Evolutionary conservation across 1,284 basidiomycete genomes (phyloP).

Genomic region (Filobasidium uniguttulatum): DNA sequence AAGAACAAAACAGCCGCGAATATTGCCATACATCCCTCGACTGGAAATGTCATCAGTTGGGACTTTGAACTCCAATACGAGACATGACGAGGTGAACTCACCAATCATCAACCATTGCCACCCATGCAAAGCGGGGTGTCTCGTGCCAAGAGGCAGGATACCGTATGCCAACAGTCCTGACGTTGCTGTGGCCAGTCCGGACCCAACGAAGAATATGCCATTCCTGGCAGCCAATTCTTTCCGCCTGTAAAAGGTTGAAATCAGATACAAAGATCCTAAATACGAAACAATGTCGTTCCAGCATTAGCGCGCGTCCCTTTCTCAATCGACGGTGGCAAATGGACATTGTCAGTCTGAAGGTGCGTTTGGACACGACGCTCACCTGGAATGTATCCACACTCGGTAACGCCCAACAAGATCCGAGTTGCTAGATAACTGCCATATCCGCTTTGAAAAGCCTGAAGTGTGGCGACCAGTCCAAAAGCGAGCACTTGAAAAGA

Average conservation of each 20-base stretch:
- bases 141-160: slow-evolving; percentile 9
- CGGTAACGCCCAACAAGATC: slow-evolving; percentile 18
- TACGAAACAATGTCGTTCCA: background rate
- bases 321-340: too few relatives aligned
- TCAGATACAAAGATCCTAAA: slow-evolving; percentile 13
- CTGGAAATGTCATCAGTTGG: background rate
- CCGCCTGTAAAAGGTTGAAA: slow-evolving; percentile 19
- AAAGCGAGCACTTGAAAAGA: slow-evolving; percentile 22
- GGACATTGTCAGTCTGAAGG: background rate
- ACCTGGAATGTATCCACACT: slow-evolving; percentile 14
- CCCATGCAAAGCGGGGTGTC: background rate
- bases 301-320: too few relatives aligned
- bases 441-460: slow-evolving; percentile 19
- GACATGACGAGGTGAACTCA: background rate
- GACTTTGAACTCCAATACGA: background rate
- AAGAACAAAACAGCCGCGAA: slow-evolving; percentile 9
- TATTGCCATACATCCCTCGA: slow-evolving; percentile 20
- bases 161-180: slow-evolving; percentile 17
- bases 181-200: slow-evolving; percentile 10
- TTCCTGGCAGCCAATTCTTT: slow-evolving; percentile 18
- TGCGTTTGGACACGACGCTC: background rate
- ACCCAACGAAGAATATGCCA: slow-evolving; percentile 20
- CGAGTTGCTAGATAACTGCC: slow-evolving; percentile 19
- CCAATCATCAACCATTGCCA: slow-evolving; percentile 9
- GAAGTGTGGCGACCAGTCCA: slow-evolving; percentile 22